Evolutionary conservation across 176 grass and related monocot species (phyloP).

Genomic region (Echinochloa phyllopogon): DNA sequence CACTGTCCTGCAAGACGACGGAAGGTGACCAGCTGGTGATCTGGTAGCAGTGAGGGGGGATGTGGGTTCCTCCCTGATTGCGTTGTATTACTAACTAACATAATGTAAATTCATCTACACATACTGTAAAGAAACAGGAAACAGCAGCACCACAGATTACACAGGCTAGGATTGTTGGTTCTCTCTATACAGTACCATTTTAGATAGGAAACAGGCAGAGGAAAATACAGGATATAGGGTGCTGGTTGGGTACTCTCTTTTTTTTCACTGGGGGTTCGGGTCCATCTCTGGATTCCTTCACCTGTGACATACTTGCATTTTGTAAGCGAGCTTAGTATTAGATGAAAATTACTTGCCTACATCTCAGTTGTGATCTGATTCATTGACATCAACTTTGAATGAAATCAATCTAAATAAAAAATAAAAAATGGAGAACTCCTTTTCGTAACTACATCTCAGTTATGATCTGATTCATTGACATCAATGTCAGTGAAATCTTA

Average conservation of each 20-base stretch:
- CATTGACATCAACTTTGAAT: not conserved
- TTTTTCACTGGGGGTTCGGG: not conserved
- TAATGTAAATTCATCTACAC: slow-evolving; percentile 46
- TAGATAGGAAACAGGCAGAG: slow-evolving; percentile 19
- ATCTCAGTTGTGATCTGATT: not conserved
- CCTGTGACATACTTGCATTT: slow-evolving; percentile 6
- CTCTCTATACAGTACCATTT: not conserved
- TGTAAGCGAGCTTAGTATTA: slow-evolving; percentile 21
- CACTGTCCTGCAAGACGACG: slow-evolving; percentile 43
- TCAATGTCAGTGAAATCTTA: too few species aligned
- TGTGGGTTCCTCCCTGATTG: not conserved
- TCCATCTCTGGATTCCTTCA: not conserved
- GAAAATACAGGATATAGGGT: not conserved
- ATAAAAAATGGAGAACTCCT: too few species aligned
- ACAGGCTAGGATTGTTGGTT: slow-evolving; percentile 28
- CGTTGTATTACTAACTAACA: slow-evolving; percentile 57
- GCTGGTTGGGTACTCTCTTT: not conserved
- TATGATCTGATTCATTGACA: too few species aligned
- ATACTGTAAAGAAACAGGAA: slow-evolving; percentile 16
- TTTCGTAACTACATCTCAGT: too few species aligned
- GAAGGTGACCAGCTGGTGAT: slow-evolving; percentile 18
- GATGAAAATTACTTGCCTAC: not conserved
- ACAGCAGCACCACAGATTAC: not conserved
- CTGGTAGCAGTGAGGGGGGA: not conserved
- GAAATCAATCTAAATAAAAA: too few species aligned